Evolutionary conservation across 208 protist species (phyloP).

Genomic region (Wallacemonas sp.): DNA sequence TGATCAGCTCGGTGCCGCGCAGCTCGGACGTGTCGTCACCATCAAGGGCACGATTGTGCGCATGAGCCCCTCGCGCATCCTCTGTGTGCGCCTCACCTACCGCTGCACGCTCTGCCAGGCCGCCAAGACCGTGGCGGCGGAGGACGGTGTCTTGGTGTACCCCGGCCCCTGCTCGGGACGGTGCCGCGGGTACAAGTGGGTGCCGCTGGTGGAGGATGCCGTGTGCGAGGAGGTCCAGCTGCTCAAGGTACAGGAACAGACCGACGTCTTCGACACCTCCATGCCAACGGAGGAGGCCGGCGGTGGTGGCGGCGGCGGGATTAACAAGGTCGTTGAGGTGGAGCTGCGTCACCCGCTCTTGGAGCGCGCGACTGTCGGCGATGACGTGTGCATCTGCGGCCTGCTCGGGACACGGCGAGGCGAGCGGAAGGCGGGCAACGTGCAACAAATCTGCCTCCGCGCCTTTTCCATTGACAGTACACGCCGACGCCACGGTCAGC

Average conservation of each 20-base stretch:
- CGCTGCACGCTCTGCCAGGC: slow-evolving; percentile 68
- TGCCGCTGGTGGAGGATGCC: slow-evolving; percentile 48
- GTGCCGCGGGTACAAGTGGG: slow-evolving; percentile 80
- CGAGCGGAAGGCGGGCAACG: slow-evolving; percentile 36
- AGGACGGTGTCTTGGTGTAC: slow-evolving; percentile 79
- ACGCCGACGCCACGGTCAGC: slow-evolving; percentile 1
- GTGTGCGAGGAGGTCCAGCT: slow-evolving; percentile 85
- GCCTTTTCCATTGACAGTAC: slow-evolving; percentile 37
- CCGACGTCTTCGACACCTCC: slow-evolving; percentile 42
- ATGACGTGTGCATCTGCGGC: slow-evolving; percentile 68
- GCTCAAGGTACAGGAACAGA: slow-evolving; percentile 81
- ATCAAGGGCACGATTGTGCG: slow-evolving; percentile 80
- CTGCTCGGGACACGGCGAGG: slow-evolving; percentile 61
- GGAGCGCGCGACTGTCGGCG: slow-evolving; percentile 71
- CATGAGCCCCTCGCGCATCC: slow-evolving; percentile 69
- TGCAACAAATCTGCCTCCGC: slow-evolving; percentile 40
- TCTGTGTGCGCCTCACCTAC: slow-evolving; percentile 68
- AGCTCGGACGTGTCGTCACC: slow-evolving; percentile 69
- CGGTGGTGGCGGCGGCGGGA: slow-evolving; percentile 24
- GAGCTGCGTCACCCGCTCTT: slow-evolving; percentile 73
- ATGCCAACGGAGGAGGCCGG: slow-evolving; percentile 2
- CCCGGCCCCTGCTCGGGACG: slow-evolving; percentile 60
- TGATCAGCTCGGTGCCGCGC: slow-evolving; percentile 68
- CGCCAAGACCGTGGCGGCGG: slow-evolving; percentile 39
- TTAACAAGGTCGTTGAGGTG: slow-evolving; percentile 77